Evolutionary conservation across 352 stramenopile genomes (phyloP).

Genomic region (Globisporangium canariense): DNA sequence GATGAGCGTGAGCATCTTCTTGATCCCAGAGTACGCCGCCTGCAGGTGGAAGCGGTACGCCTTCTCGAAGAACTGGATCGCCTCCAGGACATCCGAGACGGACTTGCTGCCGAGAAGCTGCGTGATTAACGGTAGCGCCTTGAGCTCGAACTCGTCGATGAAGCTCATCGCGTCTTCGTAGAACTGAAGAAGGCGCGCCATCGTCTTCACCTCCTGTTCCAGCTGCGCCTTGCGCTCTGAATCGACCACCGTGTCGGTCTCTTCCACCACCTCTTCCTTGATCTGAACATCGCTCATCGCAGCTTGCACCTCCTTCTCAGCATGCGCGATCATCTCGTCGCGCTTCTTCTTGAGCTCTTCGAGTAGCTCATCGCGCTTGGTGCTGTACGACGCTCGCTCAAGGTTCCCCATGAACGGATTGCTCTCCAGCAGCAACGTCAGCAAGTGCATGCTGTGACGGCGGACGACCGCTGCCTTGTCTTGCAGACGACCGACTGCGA

Average conservation of each 20-base stretch:
- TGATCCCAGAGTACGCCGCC: slow-evolving; percentile 89
- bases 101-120: slow-evolving; percentile 90
- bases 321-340: slow-evolving; percentile 78
- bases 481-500: slow-evolving; percentile 85
- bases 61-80: slow-evolving; percentile 93
- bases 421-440: slow-evolving; percentile 90
- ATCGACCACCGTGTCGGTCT: slow-evolving; percentile 13
- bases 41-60: slow-evolving; percentile 88
- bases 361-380: slow-evolving; percentile 77
- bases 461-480: slow-evolving; percentile 94
- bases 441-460: slow-evolving; percentile 81
- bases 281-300: slow-evolving; percentile 35
- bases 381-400: slow-evolving; percentile 73
- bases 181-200: slow-evolving; percentile 87
- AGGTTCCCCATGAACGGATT: slow-evolving; percentile 95
- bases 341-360: slow-evolving; percentile 56
- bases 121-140: slow-evolving; percentile 70
- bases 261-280: slow-evolving; percentile 6
- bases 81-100: slow-evolving; percentile 90
- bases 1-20: slow-evolving; percentile 89
- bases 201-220: slow-evolving; percentile 73
- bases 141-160: slow-evolving; percentile 88
- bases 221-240: slow-evolving; percentile 40
- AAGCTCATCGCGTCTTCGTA: slow-evolving; percentile 90
- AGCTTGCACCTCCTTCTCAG: slow-evolving; percentile 69